Percentiles rank a stretch among this genome's conserved stretches.
Evolutionary conservation across 495 filamentous ascomycete species (phyloP).

Genomic region (Recurvomyces mirabilis): DNA sequence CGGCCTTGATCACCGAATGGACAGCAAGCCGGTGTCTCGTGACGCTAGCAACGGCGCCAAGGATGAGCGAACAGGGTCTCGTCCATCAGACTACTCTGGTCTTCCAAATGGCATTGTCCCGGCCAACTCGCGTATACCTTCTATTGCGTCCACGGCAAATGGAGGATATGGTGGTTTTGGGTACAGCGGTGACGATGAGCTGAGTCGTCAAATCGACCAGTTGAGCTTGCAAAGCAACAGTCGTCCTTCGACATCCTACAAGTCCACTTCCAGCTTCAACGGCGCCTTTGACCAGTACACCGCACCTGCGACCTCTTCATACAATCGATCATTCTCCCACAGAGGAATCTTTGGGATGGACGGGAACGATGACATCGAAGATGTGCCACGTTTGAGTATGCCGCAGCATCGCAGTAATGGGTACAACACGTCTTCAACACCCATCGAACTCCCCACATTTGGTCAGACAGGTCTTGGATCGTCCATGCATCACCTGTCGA

Average conservation of each 20-base stretch:
- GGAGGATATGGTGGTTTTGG: neutral
- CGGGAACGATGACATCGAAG: too few relatives aligned
- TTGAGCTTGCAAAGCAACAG: slow-evolving; percentile 4
- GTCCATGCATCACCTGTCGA: too few relatives aligned
- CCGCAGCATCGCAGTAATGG: too few relatives aligned
- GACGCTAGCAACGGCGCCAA: slow-evolving; percentile 24
- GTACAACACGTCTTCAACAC: too few relatives aligned
- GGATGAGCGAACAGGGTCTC: neutral
- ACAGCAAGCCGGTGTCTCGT: slow-evolving; percentile 34
- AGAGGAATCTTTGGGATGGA: too few relatives aligned
- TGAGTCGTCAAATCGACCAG: slow-evolving; percentile 4
- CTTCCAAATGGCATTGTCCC: slow-evolving; percentile 4
- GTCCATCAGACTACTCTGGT: neutral
- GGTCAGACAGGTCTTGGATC: too few relatives aligned
- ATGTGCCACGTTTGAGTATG: too few relatives aligned
- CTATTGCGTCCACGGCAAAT: slow-evolving; percentile 12
- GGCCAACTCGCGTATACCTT: slow-evolving; percentile 12
- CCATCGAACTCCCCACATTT: too few relatives aligned
- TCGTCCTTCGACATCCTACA: slow-evolving; percentile 6
- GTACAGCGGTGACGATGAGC: neutral
- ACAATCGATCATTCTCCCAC: neutral
- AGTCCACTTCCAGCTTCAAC: neutral
- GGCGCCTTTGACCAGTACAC: neutral
- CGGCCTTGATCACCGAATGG: slow-evolving; percentile 28
- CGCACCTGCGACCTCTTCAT: neutral